Conservation (phyloP, 2,329 filamentous ascomycete genomes). For the Colletotrichum sp. region DNA sequence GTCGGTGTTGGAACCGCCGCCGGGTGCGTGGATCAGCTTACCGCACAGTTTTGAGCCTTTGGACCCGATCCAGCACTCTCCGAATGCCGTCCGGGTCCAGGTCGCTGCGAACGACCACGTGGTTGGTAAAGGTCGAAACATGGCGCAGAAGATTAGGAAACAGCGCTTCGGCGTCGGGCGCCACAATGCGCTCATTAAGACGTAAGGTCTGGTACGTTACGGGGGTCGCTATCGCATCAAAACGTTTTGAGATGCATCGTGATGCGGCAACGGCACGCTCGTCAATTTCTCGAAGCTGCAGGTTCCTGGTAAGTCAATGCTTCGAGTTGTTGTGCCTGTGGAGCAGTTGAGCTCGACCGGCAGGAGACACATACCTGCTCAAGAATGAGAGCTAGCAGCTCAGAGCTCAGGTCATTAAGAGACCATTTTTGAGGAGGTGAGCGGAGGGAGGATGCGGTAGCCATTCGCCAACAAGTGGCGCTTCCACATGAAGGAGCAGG, state of each 20-base stretch:
- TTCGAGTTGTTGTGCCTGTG: not conserved
- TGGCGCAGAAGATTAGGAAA: slow-evolving; percentile 38
- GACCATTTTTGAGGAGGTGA: slow-evolving; percentile 26
- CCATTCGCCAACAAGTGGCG: slow-evolving; percentile 24
- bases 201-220: slow-evolving; percentile 43
- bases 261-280: slow-evolving; percentile 32
- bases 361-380: slow-evolving; percentile 37
- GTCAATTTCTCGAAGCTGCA: slow-evolving; percentile 44
- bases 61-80: slow-evolving; percentile 37
- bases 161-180: slow-evolving; percentile 32
- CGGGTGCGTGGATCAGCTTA: slow-evolving; percentile 24
- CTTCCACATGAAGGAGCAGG: slow-evolving; percentile 18
- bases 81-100: slow-evolving; percentile 41
- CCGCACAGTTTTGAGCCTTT: slow-evolving; percentile 43
- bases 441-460: slow-evolving; percentile 22
- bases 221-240: slow-evolving; percentile 46
- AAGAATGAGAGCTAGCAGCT: slow-evolving; percentile 46
- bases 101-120: slow-evolving; percentile 44
- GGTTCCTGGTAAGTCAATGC: slow-evolving; percentile 9
- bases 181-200: slow-evolving; percentile 42
- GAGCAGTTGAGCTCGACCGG: not conserved
- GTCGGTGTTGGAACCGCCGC: not conserved
- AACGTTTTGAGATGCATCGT: slow-evolving; percentile 42
- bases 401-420: slow-evolving; percentile 43
- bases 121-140: slow-evolving; percentile 42